A percentile compares a stretch with the other conserved stretches of the same genome.
Evolutionary conservation across 306 rosid species (phyloP).

Genomic region (Fagus crenata): DNA sequence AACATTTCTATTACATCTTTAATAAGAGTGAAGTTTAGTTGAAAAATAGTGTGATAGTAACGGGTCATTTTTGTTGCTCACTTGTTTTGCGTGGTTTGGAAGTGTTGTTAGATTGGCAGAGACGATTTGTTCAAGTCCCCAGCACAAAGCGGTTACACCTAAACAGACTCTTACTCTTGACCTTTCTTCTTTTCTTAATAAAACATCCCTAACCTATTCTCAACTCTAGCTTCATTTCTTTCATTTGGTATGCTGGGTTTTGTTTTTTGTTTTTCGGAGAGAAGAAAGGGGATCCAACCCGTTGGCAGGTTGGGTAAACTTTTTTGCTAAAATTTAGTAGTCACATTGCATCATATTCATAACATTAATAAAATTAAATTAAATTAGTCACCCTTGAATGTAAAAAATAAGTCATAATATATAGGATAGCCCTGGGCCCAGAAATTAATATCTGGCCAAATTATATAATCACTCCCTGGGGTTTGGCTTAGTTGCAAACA

Average conservation of each 20-base stretch:
- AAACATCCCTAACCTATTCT: background rate
- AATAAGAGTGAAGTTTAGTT: constrained; percentile 33
- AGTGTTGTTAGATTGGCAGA: constrained; percentile 49
- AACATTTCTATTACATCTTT: constrained; percentile 35
- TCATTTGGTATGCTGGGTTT: background rate
- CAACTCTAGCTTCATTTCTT: constrained; percentile 4
- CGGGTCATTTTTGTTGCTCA: constrained; percentile 31
- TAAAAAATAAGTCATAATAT: background rate
- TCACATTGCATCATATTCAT: too few relatives aligned
- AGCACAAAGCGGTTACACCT: constrained; percentile 67
- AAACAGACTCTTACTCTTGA: constrained; percentile 68
- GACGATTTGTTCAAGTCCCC: constrained; percentile 3
- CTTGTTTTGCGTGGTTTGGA: constrained; percentile 58
- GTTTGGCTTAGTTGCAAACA: too few relatives aligned
- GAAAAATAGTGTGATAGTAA: constrained; percentile 25
- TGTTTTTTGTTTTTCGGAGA: background rate
- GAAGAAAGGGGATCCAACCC: too few relatives aligned
- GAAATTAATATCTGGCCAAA: background rate
- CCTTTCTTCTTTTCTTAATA: constrained; percentile 41
- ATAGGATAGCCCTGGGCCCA: background rate
- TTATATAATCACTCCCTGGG: too few relatives aligned
- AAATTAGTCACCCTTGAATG: too few relatives aligned
- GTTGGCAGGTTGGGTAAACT: too few relatives aligned
- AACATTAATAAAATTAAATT: too few relatives aligned
- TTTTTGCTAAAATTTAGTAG: too few relatives aligned